These are phyloP conservation scores for Nakaseomyces sp. DNA, from an alignment of 1,139 yeast species.

Conservation along the genomic window DNA sequence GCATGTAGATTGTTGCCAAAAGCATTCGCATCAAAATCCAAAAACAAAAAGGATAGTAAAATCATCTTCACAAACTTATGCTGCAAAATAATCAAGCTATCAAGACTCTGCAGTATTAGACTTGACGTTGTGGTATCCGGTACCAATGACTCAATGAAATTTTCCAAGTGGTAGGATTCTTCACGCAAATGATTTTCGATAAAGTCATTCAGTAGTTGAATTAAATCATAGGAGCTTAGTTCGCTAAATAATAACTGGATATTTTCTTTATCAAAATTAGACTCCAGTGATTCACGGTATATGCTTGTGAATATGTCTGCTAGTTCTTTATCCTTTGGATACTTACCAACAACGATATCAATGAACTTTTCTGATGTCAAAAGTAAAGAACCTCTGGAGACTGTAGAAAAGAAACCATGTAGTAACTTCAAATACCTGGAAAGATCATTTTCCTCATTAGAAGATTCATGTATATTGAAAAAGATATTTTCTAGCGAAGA, in stretches of 20 bases:
- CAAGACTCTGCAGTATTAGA: conserved; percentile 20
- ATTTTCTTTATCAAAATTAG: conserved; percentile 28
- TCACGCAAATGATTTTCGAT: conserved; percentile 20
- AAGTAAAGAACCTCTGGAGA: conserved; percentile 17
- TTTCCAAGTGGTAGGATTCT: conserved; percentile 6
- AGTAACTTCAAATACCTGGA: conserved; percentile 19
- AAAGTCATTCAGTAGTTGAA: conserved; percentile 19
- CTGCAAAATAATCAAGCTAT: conserved; percentile 21
- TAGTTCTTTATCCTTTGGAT: conserved; percentile 15
- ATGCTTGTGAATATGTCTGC: conserved; percentile 30
- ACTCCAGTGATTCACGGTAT: conserved; percentile 31
- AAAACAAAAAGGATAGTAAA: conserved; percentile 22
- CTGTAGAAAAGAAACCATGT: conserved; percentile 22
- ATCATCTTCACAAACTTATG: conserved; percentile 22
- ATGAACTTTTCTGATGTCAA: conserved; percentile 16
- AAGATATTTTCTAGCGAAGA: conserved; percentile 22
- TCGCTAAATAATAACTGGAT: conserved; percentile 30
- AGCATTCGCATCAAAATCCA: conserved; percentile 23
- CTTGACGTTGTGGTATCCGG: conserved; percentile 16
- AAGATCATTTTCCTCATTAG: conserved; percentile 15
- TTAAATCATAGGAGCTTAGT: conserved; percentile 28
- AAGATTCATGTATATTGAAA: conserved; percentile 14
- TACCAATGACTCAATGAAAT: conserved; percentile 19
- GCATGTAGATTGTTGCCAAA: conserved; percentile 18
- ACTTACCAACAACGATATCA: conserved; percentile 20